These are phyloP conservation scores for Candida ascalaphidarum DNA, from an alignment of 805 yeast genomes.

Conservation along the genomic window DNA sequence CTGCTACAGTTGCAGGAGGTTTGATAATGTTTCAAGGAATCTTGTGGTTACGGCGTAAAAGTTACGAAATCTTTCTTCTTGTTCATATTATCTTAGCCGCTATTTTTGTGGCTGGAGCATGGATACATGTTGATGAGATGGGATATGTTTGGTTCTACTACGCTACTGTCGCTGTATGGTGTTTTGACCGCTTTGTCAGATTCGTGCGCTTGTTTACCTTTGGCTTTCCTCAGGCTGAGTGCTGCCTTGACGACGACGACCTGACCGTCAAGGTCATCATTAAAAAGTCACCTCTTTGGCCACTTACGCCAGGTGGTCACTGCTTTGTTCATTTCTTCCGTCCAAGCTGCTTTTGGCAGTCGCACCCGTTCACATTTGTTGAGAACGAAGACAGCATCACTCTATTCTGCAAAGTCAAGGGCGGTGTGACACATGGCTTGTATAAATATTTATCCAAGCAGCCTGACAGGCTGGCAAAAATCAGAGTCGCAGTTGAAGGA, in stretches of 20 bases:
- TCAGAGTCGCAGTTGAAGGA: constrained; percentile 46
- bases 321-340: constrained; percentile 46
- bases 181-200: constrained; percentile 53
- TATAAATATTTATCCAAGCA: constrained; percentile 13
- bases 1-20: constrained; percentile 5
- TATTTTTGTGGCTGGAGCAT: constrained; percentile 8
- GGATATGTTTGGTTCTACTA: constrained; percentile 28
- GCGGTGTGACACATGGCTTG: constrained; percentile 27
- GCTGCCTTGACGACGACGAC: constrained; percentile 34
- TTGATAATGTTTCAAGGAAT: constrained; percentile 8
- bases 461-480: constrained; percentile 18
- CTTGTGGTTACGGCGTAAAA: constrained; percentile 6
- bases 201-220: constrained; percentile 44
- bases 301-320: constrained; percentile 52
- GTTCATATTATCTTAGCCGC: constrained; percentile 9
- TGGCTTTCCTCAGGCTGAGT: constrained; percentile 50
- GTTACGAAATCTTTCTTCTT: constrained; percentile 8
- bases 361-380: constrained; percentile 53
- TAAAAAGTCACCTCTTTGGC: constrained; percentile 47
- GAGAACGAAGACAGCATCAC: constrained; percentile 10
- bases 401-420: constrained; percentile 27
- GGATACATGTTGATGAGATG: constrained; percentile 8
- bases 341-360: constrained; percentile 47
- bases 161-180: constrained; percentile 60
- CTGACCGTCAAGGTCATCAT: constrained; percentile 42